Base-by-base conservation (phyloP, 192 early-diverging fungal species). In the Umbelopsis sp. region DNA sequence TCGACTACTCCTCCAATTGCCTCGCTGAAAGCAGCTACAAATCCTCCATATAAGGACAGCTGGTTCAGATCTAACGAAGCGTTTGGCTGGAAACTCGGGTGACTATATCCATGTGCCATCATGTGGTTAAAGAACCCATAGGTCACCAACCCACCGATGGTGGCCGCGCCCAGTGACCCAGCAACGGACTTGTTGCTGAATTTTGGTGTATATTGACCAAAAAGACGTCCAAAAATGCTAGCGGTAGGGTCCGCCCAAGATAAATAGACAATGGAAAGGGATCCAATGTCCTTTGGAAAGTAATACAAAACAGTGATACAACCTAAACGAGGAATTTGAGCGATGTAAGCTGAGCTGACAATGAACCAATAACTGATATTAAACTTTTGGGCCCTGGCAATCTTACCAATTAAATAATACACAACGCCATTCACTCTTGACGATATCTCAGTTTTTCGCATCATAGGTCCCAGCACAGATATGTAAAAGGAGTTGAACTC, bases 161-260 rank as follows among this genome's bases (percentile, higher is more conserved):
- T 35, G 12, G 70, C 52, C 11, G 82, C 82, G n/a, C 77, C 82
- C n/a, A 79, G 33, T 47, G 72, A 70, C 22, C 82, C 82, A 27
- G 82, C 82, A 46, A 84, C 52, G 10, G 82, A 75, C 58, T 84
- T 84, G 41, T 74, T 79, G 13, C 66, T 68, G 35, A 71, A 81
- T 20, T 49, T 64, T 52, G 72, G 78, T 10, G 82, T 84, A 23
- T 79, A 74, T 20, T 74, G 68, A 46, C 82, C 82, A 68, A 58
- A 81, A 35, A 76, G 61, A 45, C 77, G 74, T 35, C 82, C 82
- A 46, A 67, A 68, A 33, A 79, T 70, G 22, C 77, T 79, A 21
- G 82, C 82, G 1, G 82, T 81, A 4, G 82, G 80, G 50, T 84
- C 82, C n/a, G 74, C 64, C 82, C 82, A 84, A 12, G 80, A 79